A percentile compares a stretch with the other conserved stretches of the same genome.
Conservation (phyloP, 208 protist genomes). For the Acanthamoeba culbertsoni region DNA sequence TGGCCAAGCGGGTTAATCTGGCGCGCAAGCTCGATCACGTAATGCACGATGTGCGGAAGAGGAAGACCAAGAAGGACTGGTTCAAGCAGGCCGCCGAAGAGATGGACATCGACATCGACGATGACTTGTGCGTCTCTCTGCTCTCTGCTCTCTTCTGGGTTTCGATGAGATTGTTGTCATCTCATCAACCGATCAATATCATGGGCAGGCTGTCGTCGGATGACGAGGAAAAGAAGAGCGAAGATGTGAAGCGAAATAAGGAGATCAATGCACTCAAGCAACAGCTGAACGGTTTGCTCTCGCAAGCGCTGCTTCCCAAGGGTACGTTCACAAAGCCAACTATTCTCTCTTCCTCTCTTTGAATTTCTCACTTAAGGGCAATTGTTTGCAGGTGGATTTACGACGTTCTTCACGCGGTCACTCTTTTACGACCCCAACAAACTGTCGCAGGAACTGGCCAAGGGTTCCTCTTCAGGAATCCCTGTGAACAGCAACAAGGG, state of each 20-base stretch:
- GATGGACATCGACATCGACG: conserved; percentile 80
- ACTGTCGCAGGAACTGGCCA: neutral
- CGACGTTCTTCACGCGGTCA: conserved; percentile 9
- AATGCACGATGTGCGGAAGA: conserved; percentile 26
- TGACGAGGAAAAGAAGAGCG: neutral
- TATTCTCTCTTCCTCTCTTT: neutral
- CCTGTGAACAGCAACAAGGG: neutral
- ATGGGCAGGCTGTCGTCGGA: neutral
- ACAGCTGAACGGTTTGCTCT: neutral
- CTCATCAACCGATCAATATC: neutral
- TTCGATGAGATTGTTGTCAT: neutral
- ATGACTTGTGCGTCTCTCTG: conserved; percentile 63
- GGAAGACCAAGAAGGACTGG: conserved; percentile 66
- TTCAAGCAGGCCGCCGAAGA: conserved; percentile 71
- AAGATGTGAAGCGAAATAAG: neutral
- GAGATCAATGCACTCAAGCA: neutral
- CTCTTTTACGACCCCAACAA: neutral
- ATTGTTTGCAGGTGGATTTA: neutral
- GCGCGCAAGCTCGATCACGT: conserved; percentile 57
- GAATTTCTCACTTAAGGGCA: neutral
- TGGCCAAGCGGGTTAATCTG: conserved; percentile 59
- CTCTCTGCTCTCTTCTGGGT: neutral
- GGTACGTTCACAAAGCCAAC: neutral
- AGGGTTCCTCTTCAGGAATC: neutral
- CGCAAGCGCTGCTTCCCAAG: neutral